Conservation (phyloP, 805 yeast genomes). For the Pichia heedii region DNA sequence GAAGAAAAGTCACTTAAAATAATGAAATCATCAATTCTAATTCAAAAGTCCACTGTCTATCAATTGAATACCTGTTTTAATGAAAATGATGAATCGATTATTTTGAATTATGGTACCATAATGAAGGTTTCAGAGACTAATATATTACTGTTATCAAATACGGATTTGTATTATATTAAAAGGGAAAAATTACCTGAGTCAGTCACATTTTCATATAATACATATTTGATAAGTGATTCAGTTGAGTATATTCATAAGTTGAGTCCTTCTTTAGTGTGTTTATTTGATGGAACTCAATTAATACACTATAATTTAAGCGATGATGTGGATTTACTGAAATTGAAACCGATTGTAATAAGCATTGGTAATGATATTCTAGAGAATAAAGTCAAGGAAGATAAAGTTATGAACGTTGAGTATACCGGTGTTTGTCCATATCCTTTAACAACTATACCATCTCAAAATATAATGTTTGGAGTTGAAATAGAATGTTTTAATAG, state of each 20-base stretch:
- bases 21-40: slow-evolving; percentile 6
- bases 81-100: slow-evolving; percentile 14
- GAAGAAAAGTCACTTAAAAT: slow-evolving; percentile 1
- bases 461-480: slow-evolving; percentile 42
- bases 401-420: slow-evolving; percentile 15
- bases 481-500: slow-evolving; percentile 31
- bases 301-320: slow-evolving; percentile 24
- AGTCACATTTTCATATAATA: slow-evolving; percentile 15
- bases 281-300: slow-evolving; percentile 28
- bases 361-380: slow-evolving; percentile 23
- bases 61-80: slow-evolving; percentile 23
- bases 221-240: slow-evolving; percentile 16
- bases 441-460: slow-evolving; percentile 34
- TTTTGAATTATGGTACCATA: slow-evolving; percentile 20
- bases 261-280: slow-evolving; percentile 17
- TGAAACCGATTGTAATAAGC: slow-evolving; percentile 23
- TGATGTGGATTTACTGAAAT: slow-evolving; percentile 16
- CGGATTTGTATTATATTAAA: slow-evolving; percentile 23
- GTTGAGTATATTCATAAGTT: slow-evolving; percentile 27
- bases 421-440: slow-evolving; percentile 39
- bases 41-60: slow-evolving; percentile 20
- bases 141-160: slow-evolving; percentile 21
- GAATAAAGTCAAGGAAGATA: not conserved
- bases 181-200: slow-evolving; percentile 12
- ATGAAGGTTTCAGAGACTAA: slow-evolving; percentile 23